These are phyloP conservation scores for Cyclotella cryptica DNA, from an alignment of 108 stramenopile genomes.

Conservation along the genomic window DNA sequence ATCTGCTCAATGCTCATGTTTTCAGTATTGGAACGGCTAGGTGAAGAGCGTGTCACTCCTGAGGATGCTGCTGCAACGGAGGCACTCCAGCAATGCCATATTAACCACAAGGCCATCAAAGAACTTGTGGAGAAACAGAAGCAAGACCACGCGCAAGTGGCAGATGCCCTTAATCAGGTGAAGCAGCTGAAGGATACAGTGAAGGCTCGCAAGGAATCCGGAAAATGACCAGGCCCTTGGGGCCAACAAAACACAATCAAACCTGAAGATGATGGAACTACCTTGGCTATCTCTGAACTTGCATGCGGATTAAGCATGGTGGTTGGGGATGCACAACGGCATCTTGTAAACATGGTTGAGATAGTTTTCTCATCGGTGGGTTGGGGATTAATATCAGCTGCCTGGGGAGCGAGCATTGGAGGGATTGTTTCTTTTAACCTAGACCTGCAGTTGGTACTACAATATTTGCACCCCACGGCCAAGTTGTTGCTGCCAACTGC, in stretches of 20 bases:
- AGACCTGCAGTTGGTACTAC: not conserved
- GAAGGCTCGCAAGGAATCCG: not conserved
- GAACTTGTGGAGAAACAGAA: slow-evolving; percentile 2
- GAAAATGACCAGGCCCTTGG: too few relatives aligned
- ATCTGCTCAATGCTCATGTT: slow-evolving; percentile 3
- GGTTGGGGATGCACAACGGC: not conserved
- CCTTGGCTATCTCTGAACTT: not conserved
- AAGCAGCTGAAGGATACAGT: not conserved
- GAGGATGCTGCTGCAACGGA: not conserved
- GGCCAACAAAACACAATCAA: too few relatives aligned
- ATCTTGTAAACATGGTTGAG: not conserved
- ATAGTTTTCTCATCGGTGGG: not conserved
- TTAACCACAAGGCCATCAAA: not conserved
- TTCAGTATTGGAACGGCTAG: not conserved
- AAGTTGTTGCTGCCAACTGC: not conserved
- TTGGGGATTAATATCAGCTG: not conserved
- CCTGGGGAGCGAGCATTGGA: slow-evolving; percentile 1
- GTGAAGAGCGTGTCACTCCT: not conserved
- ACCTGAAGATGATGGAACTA: too few relatives aligned
- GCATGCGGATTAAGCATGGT: not conserved
- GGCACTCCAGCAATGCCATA: not conserved
- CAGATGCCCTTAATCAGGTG: not conserved
- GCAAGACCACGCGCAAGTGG: not conserved
- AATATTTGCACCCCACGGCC: not conserved
- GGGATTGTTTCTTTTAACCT: not conserved